These are phyloP conservation scores for Quercus glauca DNA, from an alignment of 306 rosid species.

Conservation along the genomic window DNA sequence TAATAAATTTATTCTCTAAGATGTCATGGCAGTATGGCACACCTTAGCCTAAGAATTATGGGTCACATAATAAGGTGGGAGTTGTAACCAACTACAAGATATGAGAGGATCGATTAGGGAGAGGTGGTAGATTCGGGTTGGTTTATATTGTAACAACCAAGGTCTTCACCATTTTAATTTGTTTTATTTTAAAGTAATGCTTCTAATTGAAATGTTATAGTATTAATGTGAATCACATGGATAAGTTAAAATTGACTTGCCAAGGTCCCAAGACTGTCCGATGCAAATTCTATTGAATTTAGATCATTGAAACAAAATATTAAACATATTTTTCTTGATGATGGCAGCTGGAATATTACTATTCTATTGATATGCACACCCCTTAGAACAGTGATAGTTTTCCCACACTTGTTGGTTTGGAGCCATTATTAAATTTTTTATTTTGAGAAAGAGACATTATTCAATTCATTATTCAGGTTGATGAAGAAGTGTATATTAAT, in stretches of 20 bases:
- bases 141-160: conserved; percentile 18
- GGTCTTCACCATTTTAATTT: background rate
- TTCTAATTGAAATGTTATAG: background rate
- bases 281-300: background rate
- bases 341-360: background rate
- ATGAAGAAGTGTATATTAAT: background rate
- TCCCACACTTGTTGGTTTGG: no score
- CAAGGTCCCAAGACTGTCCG: background rate
- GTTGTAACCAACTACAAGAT: conserved; percentile 15
- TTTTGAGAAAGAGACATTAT: background rate
- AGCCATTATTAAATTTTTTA: background rate
- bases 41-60: background rate
- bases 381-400: background rate
- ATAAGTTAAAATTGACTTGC: background rate
- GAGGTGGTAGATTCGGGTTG: conserved; percentile 8
- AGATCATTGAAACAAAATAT: background rate
- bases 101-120: background rate
- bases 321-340: background rate
- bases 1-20: conserved; percentile 10
- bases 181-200: no score
- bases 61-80: background rate
- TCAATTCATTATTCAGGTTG: no score
- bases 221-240: background rate
- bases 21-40: conserved; percentile 4
- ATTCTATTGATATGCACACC: background rate